Conservation (phyloP, 225 moss, liverwort and hornwort genomes). For the Sphagnum tenellum region DNA sequence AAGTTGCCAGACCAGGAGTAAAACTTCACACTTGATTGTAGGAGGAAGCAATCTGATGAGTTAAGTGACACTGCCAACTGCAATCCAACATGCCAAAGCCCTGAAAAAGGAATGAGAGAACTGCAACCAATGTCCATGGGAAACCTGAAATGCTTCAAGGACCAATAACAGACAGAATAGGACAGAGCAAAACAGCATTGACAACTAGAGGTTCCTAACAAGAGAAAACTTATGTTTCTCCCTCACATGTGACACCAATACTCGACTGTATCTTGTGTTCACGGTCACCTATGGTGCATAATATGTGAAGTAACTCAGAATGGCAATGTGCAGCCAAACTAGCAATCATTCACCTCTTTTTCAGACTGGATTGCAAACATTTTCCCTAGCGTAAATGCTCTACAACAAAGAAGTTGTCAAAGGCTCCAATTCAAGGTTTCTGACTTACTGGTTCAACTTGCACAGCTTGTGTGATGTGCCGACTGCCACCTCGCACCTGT, state of each 20-base stretch:
- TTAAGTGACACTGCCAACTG: conserved; percentile 76
- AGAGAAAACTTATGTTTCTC: not conserved
- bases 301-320: no score
- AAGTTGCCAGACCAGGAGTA: conserved; percentile 91
- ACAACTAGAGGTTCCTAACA: conserved; percentile 1
- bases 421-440: no score
- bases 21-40: conserved; percentile 61
- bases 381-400: no score
- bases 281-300: no score
- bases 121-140: not conserved
- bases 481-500: conserved; percentile 60
- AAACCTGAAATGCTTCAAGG: no score
- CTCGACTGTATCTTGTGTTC: no score
- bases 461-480: conserved; percentile 50
- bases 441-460: conserved; percentile 77
- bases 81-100: conserved; percentile 6
- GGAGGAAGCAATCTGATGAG: conserved; percentile 82
- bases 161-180: not conserved
- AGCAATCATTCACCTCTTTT: no score
- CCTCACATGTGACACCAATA: no score
- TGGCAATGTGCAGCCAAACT: no score
- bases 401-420: no score
- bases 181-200: not conserved
- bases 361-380: no score
- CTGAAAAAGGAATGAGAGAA: not conserved